phyloP scores from a whole-genome alignment of 805 yeast genomes.

The Wickerhamiella brachini region DNA sequence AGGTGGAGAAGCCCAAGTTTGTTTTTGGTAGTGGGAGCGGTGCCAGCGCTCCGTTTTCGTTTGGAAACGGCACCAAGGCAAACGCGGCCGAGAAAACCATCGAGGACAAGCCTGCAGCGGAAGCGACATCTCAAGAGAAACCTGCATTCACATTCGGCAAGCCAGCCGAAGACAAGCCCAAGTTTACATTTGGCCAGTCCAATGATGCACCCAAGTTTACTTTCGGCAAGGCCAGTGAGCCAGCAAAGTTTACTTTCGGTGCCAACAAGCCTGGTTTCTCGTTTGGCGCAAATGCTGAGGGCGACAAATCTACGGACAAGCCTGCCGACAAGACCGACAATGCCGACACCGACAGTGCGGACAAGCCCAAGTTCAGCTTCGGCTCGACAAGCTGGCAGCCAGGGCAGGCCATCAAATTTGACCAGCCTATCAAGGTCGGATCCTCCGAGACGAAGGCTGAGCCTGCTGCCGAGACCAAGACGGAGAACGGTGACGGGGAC shows the following conservation, averaged over 20 bases:
- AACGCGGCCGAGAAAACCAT: neutral
- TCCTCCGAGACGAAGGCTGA: neutral
- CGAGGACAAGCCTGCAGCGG: neutral
- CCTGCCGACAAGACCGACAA: too few species aligned
- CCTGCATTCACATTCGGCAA: neutral
- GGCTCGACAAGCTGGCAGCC: constrained; percentile 15
- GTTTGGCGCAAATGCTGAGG: constrained; percentile 1
- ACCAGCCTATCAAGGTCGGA: neutral
- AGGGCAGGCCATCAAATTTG: constrained; percentile 10
- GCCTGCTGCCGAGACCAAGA: neutral
- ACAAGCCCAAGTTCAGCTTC: constrained; percentile 9
- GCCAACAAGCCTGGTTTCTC: constrained; percentile 6
- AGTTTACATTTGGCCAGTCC: constrained; percentile 21
- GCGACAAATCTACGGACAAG: too few species aligned
- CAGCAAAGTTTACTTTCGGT: constrained; percentile 3
- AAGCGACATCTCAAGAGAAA: too few species aligned
- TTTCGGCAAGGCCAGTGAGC: constrained; percentile 6
- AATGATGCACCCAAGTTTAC: constrained; percentile 10
- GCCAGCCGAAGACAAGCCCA: constrained; percentile 12
- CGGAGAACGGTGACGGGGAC: constrained; percentile 21
- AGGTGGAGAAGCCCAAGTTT: constrained; percentile 12
- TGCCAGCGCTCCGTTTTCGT: constrained; percentile 1
- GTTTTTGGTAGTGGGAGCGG: constrained; percentile 14
- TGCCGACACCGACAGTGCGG: too few species aligned
- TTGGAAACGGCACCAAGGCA: neutral